phyloP scores from a whole-genome alignment of 257 asterid species.

The Oldenlandia corymbosa region DNA sequence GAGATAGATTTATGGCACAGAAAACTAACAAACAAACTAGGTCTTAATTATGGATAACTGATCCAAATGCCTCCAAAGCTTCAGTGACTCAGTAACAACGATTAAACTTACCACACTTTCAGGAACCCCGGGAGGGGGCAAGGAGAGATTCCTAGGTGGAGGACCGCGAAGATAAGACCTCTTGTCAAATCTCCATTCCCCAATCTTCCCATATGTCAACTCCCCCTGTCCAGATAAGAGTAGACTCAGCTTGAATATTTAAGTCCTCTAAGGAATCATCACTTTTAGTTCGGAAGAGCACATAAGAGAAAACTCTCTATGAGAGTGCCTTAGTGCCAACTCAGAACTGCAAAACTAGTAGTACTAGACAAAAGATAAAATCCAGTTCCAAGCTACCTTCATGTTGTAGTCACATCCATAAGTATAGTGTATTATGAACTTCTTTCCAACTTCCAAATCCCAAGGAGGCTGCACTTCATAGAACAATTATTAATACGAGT shows the following conservation, averaged over 20 bases:
- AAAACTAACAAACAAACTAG: neutral
- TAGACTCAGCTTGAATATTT: neutral
- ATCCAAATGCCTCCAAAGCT: conserved; percentile 1
- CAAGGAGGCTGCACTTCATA: conserved; percentile 70
- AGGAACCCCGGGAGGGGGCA: conserved; percentile 97
- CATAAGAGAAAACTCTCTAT: neutral
- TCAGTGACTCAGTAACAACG: conserved; percentile 1
- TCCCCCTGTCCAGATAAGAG: conserved; percentile 53
- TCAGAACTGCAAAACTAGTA: neutral
- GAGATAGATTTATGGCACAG: no score
- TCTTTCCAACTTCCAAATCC: conserved; percentile 68
- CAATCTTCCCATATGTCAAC: conserved; percentile 76
- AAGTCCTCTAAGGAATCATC: neutral
- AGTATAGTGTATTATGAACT: conserved; percentile 82
- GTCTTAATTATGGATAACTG: neutral
- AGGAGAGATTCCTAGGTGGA: conserved; percentile 71
- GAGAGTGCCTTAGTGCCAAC: neutral
- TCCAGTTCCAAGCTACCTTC: conserved; percentile 51
- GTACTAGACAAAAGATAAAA: neutral
- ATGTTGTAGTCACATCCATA: conserved; percentile 93
- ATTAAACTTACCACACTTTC: conserved; percentile 81
- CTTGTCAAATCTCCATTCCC: conserved; percentile 99
- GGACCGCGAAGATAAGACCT: conserved; percentile 71
- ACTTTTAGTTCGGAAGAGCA: neutral
- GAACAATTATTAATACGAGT: neutral